These are phyloP conservation scores for Gnetum montanum DNA, from an alignment of 75 land plant genomes.

Conservation along the genomic window DNA sequence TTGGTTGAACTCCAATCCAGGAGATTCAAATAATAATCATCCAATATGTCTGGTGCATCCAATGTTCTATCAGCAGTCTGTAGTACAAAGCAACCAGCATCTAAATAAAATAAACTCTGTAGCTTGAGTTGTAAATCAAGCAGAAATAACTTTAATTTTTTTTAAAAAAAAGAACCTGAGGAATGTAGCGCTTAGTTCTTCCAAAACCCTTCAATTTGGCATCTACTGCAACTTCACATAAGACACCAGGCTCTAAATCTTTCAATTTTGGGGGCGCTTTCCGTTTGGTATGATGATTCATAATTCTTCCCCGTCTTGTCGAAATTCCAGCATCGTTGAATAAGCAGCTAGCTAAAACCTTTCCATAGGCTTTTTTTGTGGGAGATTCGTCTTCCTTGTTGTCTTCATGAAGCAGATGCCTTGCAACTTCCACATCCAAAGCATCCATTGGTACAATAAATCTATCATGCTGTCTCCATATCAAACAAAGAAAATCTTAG, in stretches of 20 bases:
- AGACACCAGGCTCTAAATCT: conserved; percentile 2
- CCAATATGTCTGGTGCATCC: conserved; percentile 51
- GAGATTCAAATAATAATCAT: conserved; percentile 54
- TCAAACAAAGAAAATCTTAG: neutral
- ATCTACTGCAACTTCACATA: conserved; percentile 4
- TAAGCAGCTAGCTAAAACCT: conserved; percentile 21
- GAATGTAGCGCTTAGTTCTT: conserved; percentile 14
- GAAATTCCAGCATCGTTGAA: conserved; percentile 12
- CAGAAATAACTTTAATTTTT: neutral
- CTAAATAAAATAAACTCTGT: neutral
- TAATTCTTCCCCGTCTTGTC: conserved; percentile 10
- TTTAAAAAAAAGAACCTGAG: conserved; percentile 8
- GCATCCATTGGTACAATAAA: conserved; percentile 46
- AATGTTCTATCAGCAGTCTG: conserved; percentile 49
- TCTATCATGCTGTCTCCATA: conserved; percentile 17
- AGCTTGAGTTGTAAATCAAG: neutral
- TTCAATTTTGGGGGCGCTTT: conserved; percentile 26
- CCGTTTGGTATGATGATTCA: conserved; percentile 41
- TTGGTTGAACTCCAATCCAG: conserved; percentile 57
- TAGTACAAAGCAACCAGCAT: neutral
- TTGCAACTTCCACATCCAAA: conserved; percentile 44
- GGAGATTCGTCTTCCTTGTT: conserved; percentile 20
- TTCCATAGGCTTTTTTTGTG: conserved; percentile 32
- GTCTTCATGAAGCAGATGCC: conserved; percentile 16
- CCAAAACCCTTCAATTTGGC: neutral